Evolutionary conservation across 768 basidiomycete genomes (phyloP), one percentile per base, ranked within the genome.

Genomic region (Suillus alpinus): DNA sequence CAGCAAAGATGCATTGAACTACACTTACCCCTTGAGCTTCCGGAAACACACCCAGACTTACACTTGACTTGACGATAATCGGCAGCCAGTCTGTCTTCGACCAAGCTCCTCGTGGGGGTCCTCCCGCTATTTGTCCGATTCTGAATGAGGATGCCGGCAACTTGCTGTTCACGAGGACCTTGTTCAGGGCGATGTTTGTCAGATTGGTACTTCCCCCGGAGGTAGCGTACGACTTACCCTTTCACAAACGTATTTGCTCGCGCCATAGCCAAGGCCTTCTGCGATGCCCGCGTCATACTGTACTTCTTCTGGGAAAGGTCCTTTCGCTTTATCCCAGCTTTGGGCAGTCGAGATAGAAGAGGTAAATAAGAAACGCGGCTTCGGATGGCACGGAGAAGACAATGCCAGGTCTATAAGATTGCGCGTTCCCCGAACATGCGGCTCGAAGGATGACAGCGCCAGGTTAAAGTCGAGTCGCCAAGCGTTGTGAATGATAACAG

Each of bases 391-490:
- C 26, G 61, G 57, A 8, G 63, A 44, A 29, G 71, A 55, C 83
- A 70, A 65, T 81, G 78, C 6, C 77, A 82, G 70, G 44, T 66
- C 65, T 9, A 69, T 51, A 0, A 76, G 66, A 40, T 78, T 76
- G 5, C 78, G 76, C 2, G 77, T 76, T 13, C 67, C 75, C 47
- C 67, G 71, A 16, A 82, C 70, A 55, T 70, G 78, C 2, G 76
- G 65, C 60, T 83, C 81, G 61, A 83, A 84, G 1, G 80, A 81
- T 0, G 73, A 66, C 41, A 83, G 70, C 9, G 77, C 73, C 14
- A 82, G 71, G 63, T 79, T 80, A 70, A 80, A 81, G 56, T 82
- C 75, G 50, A 81, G 68, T 18, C 69, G 71, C 80, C 80, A 81
- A 2, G 80, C 78, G 4, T 70, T 77, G 56, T 80, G 79, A 23